Evolutionary conservation across 768 basidiomycete genomes (phyloP).

Genomic region (Mycena capillaripes): DNA sequence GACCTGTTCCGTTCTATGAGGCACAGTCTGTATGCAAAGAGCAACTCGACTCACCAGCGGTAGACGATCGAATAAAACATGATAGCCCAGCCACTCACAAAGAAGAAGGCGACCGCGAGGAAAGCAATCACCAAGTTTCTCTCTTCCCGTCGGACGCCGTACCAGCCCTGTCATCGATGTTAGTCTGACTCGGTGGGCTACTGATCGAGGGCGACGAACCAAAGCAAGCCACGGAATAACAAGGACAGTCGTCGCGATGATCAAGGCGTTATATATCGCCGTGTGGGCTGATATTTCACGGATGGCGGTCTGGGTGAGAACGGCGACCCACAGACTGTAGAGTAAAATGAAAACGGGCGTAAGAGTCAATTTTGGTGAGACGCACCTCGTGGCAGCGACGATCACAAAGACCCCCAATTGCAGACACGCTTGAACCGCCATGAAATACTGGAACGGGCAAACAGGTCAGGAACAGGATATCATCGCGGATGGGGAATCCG

Average conservation of each 20-base stretch:
- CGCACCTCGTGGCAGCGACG: constrained; percentile 53
- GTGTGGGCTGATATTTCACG: constrained; percentile 56
- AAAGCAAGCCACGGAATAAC: constrained; percentile 67
- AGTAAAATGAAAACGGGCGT: background rate
- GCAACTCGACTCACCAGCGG: constrained; percentile 50
- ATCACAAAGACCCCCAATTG: constrained; percentile 69
- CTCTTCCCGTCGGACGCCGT: constrained; percentile 62
- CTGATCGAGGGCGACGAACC: constrained; percentile 46
- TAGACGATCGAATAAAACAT: constrained; percentile 65
- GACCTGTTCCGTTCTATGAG: constrained; percentile 54
- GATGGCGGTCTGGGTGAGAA: constrained; percentile 64
- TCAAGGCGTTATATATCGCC: constrained; percentile 56
- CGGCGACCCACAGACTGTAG: constrained; percentile 66
- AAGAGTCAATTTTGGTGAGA: background rate
- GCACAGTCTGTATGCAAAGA: constrained; percentile 41
- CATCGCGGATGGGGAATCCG: background rate
- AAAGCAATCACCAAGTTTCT: constrained; percentile 58
- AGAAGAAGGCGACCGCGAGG: constrained; percentile 54
- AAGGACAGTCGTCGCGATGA: constrained; percentile 59
- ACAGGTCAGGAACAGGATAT: background rate
- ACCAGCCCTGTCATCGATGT: constrained; percentile 61
- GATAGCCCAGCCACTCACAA: constrained; percentile 54
- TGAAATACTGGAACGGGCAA: constrained; percentile 57
- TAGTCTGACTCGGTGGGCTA: background rate
- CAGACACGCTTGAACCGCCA: constrained; percentile 66